A percentile compares a stretch with the other conserved stretches of the same genome.
Conservation (phyloP, 169 alveolate genomes). For the Babesia caballi region DNA sequence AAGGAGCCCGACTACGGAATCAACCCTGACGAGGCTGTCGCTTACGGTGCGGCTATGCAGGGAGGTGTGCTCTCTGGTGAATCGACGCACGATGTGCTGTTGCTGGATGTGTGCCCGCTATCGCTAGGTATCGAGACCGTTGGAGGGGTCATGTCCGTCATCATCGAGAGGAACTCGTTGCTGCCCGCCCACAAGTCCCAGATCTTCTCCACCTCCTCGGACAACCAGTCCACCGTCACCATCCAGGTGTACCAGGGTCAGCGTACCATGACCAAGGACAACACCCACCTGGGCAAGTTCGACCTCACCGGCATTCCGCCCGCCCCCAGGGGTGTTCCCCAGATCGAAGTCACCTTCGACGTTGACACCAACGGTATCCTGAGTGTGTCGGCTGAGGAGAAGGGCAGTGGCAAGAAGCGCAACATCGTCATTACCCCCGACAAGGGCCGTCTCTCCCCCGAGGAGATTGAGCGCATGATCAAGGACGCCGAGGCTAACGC, state of each 20-base stretch:
- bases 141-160: slow-evolving; percentile 95
- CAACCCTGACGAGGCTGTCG: slow-evolving; percentile 95
- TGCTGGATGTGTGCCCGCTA: slow-evolving; percentile 95
- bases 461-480: slow-evolving; percentile 93
- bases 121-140: slow-evolving; percentile 94
- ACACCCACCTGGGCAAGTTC: slow-evolving; percentile 91
- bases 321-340: slow-evolving; percentile 95
- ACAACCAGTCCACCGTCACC: slow-evolving; percentile 92
- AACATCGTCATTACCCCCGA: slow-evolving; percentile 93
- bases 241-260: slow-evolving; percentile 97
- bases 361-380: slow-evolving; percentile 96
- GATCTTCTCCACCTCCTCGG: slow-evolving; percentile 95
- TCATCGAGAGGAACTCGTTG: slow-evolving; percentile 94
- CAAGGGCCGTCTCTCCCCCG: slow-evolving; percentile 94
- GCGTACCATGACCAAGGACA: slow-evolving; percentile 95
- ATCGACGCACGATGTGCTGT: slow-evolving; percentile 88
- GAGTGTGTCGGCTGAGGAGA: slow-evolving; percentile 93
- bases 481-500: slow-evolving; percentile 94
- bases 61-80: slow-evolving; percentile 94
- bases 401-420: slow-evolving; percentile 91
- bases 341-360: slow-evolving; percentile 95
- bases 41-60: slow-evolving; percentile 96
- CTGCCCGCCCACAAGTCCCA: slow-evolving; percentile 96
- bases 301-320: slow-evolving; percentile 94
- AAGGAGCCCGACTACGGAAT: slow-evolving; percentile 91